Conservation (phyloP, 2,329 filamentous ascomycete species). For the Seiridium unicorne region DNA sequence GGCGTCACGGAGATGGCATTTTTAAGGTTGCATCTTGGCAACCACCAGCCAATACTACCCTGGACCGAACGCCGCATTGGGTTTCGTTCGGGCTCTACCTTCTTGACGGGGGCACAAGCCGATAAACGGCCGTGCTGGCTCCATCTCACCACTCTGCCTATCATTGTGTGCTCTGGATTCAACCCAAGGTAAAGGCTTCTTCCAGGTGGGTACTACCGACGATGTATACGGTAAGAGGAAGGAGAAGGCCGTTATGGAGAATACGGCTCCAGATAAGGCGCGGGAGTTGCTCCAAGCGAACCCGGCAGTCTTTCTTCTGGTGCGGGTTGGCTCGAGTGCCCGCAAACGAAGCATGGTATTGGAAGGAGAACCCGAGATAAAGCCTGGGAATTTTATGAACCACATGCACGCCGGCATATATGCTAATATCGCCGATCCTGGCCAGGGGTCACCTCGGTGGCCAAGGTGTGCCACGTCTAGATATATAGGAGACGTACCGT, state of each 20-base stretch:
- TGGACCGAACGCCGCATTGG: not conserved
- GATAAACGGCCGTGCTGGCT: slow-evolving; percentile 1
- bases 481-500: too few relatives aligned
- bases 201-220: not conserved
- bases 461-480: not conserved
- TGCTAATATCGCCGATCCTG: not conserved
- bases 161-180: not conserved
- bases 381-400: not conserved
- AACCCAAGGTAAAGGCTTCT: not conserved
- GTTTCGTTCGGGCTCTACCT: not conserved
- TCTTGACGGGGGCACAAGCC: slow-evolving; percentile 3
- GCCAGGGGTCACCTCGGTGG: not conserved
- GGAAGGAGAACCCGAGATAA: slow-evolving; percentile 6
- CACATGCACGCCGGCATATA: not conserved
- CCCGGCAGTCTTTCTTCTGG: not conserved
- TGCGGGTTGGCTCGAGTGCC: not conserved
- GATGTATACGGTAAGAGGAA: slow-evolving; percentile 1
- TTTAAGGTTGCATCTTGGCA: not conserved
- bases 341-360: not conserved
- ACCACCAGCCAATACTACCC: not conserved
- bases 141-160: not conserved
- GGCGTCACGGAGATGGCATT: slow-evolving; percentile 1
- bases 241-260: not conserved
- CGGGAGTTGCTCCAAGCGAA: not conserved
- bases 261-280: not conserved